Conservation (phyloP, 2,329 filamentous ascomycete genomes). For the Septoria petroselini region DNA sequence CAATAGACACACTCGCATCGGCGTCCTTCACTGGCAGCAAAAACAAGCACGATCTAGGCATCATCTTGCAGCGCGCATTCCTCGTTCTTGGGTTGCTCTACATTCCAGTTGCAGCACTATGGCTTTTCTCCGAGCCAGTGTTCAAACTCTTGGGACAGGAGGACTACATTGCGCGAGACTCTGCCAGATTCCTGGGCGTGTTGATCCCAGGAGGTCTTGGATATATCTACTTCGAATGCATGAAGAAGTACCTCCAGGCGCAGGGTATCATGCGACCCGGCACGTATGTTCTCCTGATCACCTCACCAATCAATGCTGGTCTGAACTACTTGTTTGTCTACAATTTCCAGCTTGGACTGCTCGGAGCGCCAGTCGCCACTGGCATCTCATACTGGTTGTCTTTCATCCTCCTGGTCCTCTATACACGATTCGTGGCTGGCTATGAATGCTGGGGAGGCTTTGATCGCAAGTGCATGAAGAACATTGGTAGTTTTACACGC, state of each 20-base stretch:
- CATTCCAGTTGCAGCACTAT: slow-evolving; percentile 66
- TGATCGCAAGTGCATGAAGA: slow-evolving; percentile 60
- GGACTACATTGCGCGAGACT: slow-evolving; percentile 70
- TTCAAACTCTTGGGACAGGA: slow-evolving; percentile 75
- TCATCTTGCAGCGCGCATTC: slow-evolving; percentile 73
- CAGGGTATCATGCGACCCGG: slow-evolving; percentile 63
- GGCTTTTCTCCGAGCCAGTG: slow-evolving; percentile 70
- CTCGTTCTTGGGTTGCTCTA: slow-evolving; percentile 72
- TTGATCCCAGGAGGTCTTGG: slow-evolving; percentile 78
- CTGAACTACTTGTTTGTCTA: slow-evolving; percentile 70
- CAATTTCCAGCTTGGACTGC: slow-evolving; percentile 64
- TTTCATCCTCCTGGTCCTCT: slow-evolving; percentile 71
- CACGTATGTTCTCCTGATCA: slow-evolving; percentile 61
- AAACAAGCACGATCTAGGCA: slow-evolving; percentile 73
- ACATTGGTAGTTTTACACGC: slow-evolving; percentile 67
- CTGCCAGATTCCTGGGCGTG: slow-evolving; percentile 67
- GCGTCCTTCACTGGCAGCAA: slow-evolving; percentile 77
- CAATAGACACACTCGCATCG: slow-evolving; percentile 79
- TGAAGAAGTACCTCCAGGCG: slow-evolving; percentile 61
- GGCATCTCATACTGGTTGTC: slow-evolving; percentile 84
- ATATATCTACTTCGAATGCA: slow-evolving; percentile 81
- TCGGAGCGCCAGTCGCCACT: slow-evolving; percentile 78
- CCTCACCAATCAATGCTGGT: slow-evolving; percentile 57
- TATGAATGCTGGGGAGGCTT: slow-evolving; percentile 75
- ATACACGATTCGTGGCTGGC: slow-evolving; percentile 67